Evolutionary conservation across 1,284 basidiomycete species (phyloP), one percentile per base, ranked within the genome.

Genomic region (Malassezia pachydermatis): DNA sequence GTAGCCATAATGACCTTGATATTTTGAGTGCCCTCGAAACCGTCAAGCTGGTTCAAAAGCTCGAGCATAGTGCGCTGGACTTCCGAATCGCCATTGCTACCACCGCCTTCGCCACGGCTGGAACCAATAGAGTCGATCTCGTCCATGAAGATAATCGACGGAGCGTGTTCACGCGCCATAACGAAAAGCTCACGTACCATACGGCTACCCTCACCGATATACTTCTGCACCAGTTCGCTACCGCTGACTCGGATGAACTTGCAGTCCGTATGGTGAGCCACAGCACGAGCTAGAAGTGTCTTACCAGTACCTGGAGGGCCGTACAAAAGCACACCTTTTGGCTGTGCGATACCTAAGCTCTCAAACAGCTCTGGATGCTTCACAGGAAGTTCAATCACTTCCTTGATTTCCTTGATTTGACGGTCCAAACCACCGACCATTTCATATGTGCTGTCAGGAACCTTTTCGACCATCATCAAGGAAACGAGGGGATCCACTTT

Each of bases 131-230:
- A 90, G 75, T 98, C 92, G 62, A 98, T 96, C 74, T 98, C 92
- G 75, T 98, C 92, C 88, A 98, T 96, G 77, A 98, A 96, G 72
- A 98, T 94, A 76, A 98, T 96, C 72, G 84, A 86, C n/a, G 94
- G 92, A 22, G 92, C 92, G 71, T 96, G 90, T 73, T 96, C 92
- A 58, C 90, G 76, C 2, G 94, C 92, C 92, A 96, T 96, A 58
- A 96, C 88, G 77, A 98, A 98, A 47, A 98, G 75, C 76, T 98
- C 92, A 53, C 92, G 80, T 37, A 66, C 58, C 65, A 71, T 67
- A 29, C 92, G 78, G 57, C 84, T 86, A 35, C 92, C 92, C 75
- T 96, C 92, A 51, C 92, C 92, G 63, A 96, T 95, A 72, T 96
- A 96, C 77, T 96, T 98, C 75, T 96, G 92, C 55, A 98, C 92